phyloP scores from a whole-genome alignment of 331 rosid genomes.

The Erythrophleum ivorense region DNA sequence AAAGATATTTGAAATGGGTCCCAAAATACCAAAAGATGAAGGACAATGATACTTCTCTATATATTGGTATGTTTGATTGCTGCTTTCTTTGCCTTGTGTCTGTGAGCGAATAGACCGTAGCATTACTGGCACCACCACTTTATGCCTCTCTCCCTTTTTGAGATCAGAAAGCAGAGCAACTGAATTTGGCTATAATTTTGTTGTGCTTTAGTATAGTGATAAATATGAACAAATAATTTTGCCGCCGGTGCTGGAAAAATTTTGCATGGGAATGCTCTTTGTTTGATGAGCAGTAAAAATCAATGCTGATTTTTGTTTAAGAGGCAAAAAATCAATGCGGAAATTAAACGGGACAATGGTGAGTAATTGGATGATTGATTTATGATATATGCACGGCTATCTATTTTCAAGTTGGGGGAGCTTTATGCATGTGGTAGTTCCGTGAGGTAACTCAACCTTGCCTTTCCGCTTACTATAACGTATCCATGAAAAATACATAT shows the following conservation, averaged over 20 bases:
- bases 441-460: slow-evolving; percentile 18
- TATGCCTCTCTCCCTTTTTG: background rate
- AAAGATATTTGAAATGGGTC: slow-evolving; percentile 32
- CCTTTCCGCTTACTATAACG: background rate
- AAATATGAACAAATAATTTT: background rate
- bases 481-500: slow-evolving; percentile 1
- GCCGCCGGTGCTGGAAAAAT: background rate
- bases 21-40: background rate
- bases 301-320: background rate
- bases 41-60: background rate
- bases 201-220: background rate
- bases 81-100: slow-evolving; percentile 10
- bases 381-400: background rate
- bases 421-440: slow-evolving; percentile 8
- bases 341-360: background rate
- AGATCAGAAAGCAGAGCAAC: background rate
- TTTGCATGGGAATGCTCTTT: background rate
- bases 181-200: background rate
- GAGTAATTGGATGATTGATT: slow-evolving; percentile 1
- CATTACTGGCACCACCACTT: background rate
- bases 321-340: background rate
- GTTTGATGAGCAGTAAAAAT: background rate
- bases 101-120: background rate
- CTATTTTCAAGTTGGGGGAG: background rate
- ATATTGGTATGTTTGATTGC: slow-evolving; percentile 1